Percentiles rank a stretch among this genome's conserved stretches.
Conservation (phyloP, 257 asterid species). For the Solanum appendiculatum region DNA sequence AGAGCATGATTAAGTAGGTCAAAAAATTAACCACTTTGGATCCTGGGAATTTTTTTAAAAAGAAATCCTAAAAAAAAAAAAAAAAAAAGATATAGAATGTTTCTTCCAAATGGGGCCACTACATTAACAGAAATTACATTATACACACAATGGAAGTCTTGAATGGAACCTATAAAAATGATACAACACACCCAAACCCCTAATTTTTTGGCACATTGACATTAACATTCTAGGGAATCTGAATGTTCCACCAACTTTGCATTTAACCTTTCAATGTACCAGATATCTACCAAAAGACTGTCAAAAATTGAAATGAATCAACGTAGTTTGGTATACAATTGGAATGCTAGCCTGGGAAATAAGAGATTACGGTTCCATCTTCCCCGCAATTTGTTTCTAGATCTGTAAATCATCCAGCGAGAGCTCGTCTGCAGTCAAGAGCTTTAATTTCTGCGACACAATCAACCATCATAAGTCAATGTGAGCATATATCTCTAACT, state of each 20-base stretch:
- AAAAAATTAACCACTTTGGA: background rate
- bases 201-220: background rate
- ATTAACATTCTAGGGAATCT: background rate
- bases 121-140: background rate
- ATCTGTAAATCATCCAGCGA: conserved; percentile 88
- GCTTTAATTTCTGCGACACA: conserved; percentile 71
- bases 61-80: background rate
- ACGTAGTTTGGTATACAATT: conserved; percentile 14
- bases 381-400: conserved; percentile 19
- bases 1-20: background rate
- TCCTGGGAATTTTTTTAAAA: background rate
- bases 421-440: conserved; percentile 57
- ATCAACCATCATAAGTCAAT: background rate
- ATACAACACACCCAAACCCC: background rate
- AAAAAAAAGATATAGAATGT: background rate
- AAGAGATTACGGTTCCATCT: conserved; percentile 16
- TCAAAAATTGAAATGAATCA: conserved; percentile 2
- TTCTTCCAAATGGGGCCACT: background rate
- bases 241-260: background rate
- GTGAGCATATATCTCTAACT: background rate
- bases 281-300: background rate
- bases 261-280: background rate
- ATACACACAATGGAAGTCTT: background rate
- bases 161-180: background rate
- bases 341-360: conserved; percentile 12